Percentiles rank a stretch among this genome's conserved stretches.
phyloP scores from a whole-genome alignment of 768 basidiomycete genomes.

The Termitomyces sp. region DNA sequence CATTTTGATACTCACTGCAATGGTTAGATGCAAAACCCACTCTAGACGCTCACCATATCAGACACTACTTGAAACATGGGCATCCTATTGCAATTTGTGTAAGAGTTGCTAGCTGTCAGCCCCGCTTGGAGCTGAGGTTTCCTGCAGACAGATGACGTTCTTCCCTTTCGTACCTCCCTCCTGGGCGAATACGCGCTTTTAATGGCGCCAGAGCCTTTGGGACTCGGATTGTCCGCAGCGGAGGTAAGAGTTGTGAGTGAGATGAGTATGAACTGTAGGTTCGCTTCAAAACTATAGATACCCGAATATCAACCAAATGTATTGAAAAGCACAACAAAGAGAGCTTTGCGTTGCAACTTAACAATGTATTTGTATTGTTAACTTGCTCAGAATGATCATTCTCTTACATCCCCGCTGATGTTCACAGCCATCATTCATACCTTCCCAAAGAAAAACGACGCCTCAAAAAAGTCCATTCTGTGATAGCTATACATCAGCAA shows the following conservation, averaged over 20 bases:
- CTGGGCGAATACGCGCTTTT: conserved; percentile 77
- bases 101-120: not conserved
- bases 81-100: conserved; percentile 80
- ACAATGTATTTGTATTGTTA: not conserved
- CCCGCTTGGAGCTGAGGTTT: not conserved
- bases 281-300: not conserved
- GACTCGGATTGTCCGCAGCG: conserved; percentile 58
- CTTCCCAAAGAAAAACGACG: not conserved
- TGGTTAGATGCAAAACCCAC: conserved; percentile 58
- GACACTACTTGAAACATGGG: conserved; percentile 51
- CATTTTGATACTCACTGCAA: not conserved
- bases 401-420: not conserved
- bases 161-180: conserved; percentile 72
- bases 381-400: not conserved
- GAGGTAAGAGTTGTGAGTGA: conserved; percentile 53
- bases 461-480: not conserved
- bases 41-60: conserved; percentile 70
- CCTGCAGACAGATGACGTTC: conserved; percentile 72
- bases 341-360: not conserved
- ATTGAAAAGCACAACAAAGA: not conserved
- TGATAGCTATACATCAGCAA: not conserved
- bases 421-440: not conserved
- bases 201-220: conserved; percentile 64
- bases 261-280: conserved; percentile 52
- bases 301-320: not conserved